Evolutionary conservation across 495 filamentous ascomycete species (phyloP), one percentile per base, ranked within the genome.

Genomic region (Penicillium parvum): DNA sequence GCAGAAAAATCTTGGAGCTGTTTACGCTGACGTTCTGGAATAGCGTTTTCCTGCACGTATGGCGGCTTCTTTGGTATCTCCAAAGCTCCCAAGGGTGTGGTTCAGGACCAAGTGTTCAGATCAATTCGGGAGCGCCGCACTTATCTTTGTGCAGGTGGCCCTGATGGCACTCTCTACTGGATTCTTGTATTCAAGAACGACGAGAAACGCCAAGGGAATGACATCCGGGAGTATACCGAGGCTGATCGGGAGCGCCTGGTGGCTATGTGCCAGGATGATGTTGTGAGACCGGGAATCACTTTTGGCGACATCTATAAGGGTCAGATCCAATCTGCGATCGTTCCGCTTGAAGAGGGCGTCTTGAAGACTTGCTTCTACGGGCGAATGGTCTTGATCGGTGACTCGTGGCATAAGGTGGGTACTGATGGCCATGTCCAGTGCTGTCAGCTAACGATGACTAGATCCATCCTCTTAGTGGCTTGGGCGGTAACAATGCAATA

Each of bases 41-140:
- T 42, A 66, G 32, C 58, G 47, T 43, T 47, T 49, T 53, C 20
- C 3, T 45, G 30, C 32, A 35, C 28, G 4, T 69, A 65, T 40
- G 47, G 55, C 18, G 65, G 59, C 26, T 33, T 76, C 3, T 74
- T 71, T 36, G 71, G 74, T 14, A 60, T 66, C 9, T 52, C 55
- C 9, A 26, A 46, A 7, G 49, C 48, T 21, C 27, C 52, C 7
- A 34, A 48, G 0, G 20, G 33, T 27, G 25, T 39, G 11, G 12
- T 19, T n/a, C 21, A 33, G 7, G 28, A 43, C 8, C 12, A 57
- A 32, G 17, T 25, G 6, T 32, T 35, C 26, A 37, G 40, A 16
- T 11, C 8, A 2, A 41, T 17, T 42, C 12, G 17, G 8, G 18
- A 47, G 4, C 37, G 30, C 9, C 53, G 62, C 27, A 53, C 45